These are phyloP conservation scores for Penicillium paneum DNA, from an alignment of 2,329 filamentous ascomycete species.

Conservation along the genomic window DNA sequence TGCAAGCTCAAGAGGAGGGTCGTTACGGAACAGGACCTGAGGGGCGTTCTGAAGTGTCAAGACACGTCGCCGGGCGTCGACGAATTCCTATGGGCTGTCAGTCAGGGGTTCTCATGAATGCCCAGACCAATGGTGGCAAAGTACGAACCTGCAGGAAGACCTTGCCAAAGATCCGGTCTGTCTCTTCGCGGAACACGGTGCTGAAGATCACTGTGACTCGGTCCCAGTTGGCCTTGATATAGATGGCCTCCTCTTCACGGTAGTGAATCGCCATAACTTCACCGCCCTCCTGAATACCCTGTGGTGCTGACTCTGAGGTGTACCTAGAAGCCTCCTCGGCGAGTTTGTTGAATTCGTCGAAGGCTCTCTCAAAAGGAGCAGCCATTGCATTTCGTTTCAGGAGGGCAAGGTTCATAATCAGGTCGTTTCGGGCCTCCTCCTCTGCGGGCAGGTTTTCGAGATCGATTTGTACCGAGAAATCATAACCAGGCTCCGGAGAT, in stretches of 20 bases:
- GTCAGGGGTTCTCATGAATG: neutral
- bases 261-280: conserved; percentile 97
- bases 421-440: conserved; percentile 79
- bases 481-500: conserved; percentile 81
- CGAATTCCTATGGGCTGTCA: conserved; percentile 68
- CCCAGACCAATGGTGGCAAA: neutral
- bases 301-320: conserved; percentile 88
- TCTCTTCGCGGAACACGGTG: conserved; percentile 96
- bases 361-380: conserved; percentile 94
- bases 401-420: conserved; percentile 82
- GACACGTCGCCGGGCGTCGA: conserved; percentile 80
- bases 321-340: conserved; percentile 88
- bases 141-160: conserved; percentile 75
- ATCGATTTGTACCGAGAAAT: conserved; percentile 91
- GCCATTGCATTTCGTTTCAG: conserved; percentile 99
- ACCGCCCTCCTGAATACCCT: conserved; percentile 83
- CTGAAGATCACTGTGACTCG: conserved; percentile 98
- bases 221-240: conserved; percentile 95
- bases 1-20: conserved; percentile 87
- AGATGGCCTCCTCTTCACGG: conserved; percentile 97
- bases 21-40: conserved; percentile 93
- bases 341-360: conserved; percentile 83
- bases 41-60: conserved; percentile 92
- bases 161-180: conserved; percentile 94
- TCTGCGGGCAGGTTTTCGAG: conserved; percentile 79